Base-by-base conservation (phyloP, 2,329 filamentous ascomycete species). In the Curvularia spicifera region DNA sequence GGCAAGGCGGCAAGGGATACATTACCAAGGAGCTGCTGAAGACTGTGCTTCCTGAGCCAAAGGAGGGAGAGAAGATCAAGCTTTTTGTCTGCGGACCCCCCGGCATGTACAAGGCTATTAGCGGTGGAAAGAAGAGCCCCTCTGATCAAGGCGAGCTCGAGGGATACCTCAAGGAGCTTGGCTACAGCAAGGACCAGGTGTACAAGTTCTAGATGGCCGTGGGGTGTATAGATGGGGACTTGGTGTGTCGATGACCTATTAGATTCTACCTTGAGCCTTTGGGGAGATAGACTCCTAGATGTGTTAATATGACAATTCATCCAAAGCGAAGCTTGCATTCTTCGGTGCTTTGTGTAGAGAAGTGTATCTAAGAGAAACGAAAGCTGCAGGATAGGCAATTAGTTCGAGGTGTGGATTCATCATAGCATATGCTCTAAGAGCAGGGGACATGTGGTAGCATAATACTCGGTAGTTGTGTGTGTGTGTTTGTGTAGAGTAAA, bases 71-170 rank as follows among this genome's bases (percentile, higher is more conserved):
- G 66, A 95, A 97, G 81, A 88, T 97, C 83, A 98, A 98, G 87
- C 79, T 98, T 63, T 98, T 99, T 73, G 91, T 99, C 37, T 98
- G 94, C 79, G 94, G 94, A 0, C 95, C 95, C 12, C 93, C 94
- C 2, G 91, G 89, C 42, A 77, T 98, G 84, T 97, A 97, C 87
- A 96, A 97, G 79, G 90, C 93, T 59, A 88, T 98, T 68, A 94
- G 90, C 37, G 95, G 95, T 33, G 80, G 81, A 72, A 98, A 99
- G 91, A 89, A 89, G 78, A 95, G 90, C 80, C 93, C 93, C n/a
- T 84, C 86, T 71, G 93, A 99, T 77, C 95, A 99, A 82, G 95
- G 95, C 68, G 94, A 98, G 81, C 84, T 99, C 66, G 82, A 82
- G 8, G 95, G 91, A 63, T 82, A 89, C 64, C 82, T 99, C 65